Evolutionary conservation across 2,329 filamentous ascomycete genomes (phyloP), one percentile per base, ranked within the genome.

Genomic region (Cladophialophora chaetospira): DNA sequence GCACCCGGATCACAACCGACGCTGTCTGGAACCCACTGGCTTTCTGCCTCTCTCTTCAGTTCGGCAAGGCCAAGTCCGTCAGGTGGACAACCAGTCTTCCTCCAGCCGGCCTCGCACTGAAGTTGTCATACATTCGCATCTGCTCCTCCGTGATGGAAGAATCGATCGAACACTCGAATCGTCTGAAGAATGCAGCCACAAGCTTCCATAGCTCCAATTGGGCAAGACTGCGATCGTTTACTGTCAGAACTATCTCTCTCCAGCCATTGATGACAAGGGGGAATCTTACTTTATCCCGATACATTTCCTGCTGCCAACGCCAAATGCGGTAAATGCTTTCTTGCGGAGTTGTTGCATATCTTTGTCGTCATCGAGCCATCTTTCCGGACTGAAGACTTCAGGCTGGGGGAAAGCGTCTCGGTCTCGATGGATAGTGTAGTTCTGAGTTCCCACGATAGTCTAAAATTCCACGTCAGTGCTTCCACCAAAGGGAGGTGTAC

Each of bases 381-480:
- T 60, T 15, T 57, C 62, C 10, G 65, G 65, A 26, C 55, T 53
- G 58, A 64, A 66, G 5, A 35, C 40, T 21, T 66, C 61, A 11
- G 62, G 42, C 36, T 65, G 56, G 19, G 65, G 65, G 28, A 65
- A 66, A 10, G 55, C 35, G 60, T 60, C 23, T 62, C 60, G 57
- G 59, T 53, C 15, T 5, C 57, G 47, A 36, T 45, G 36, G n/a
- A 60, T 53, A 8, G 53, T 55, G 42, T 55, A 55, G 19, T 55
- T 55, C 21, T 55, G 52, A 21, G 52, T 55, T 9, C 52, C 52
- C 25, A 55, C 52, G 33, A 55, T 55, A 19, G 52, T 55, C 44
- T 53, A 15, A 36, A 36, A 28, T 21, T n/a, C 29, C 10, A 15
- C 4, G 13, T 46, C 15, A 17, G 26, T 25, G 11, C 13, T 28